Percentiles rank a stretch among this genome's conserved stretches.
phyloP scores from a whole-genome alignment of 164 flowering plant genomes.

The Magnolia officinalis region DNA sequence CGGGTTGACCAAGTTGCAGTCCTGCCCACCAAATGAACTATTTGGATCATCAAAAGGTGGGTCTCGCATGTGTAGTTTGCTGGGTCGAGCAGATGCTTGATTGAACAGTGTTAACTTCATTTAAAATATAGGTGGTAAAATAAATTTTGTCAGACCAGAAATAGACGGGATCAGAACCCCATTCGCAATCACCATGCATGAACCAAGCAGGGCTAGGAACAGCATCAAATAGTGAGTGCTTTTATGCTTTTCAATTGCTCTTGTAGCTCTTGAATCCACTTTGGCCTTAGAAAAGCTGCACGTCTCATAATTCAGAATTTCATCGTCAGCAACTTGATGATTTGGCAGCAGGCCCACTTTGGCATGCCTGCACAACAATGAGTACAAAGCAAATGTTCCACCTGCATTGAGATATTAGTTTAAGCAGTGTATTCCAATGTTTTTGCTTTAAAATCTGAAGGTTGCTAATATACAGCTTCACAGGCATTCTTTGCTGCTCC shows the following conservation, averaged over 20 bases:
- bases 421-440: not conserved
- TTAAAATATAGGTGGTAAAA: too few species aligned
- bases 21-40: too few species aligned
- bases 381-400: slow-evolving; percentile 66
- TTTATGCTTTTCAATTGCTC: slow-evolving; percentile 43
- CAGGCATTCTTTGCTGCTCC: not conserved
- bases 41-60: not conserved
- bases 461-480: not conserved
- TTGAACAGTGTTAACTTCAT: not conserved
- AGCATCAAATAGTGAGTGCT: slow-evolving; percentile 51
- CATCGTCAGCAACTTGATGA: slow-evolving; percentile 28
- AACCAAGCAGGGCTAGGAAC: slow-evolving; percentile 54
- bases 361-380: slow-evolving; percentile 62
- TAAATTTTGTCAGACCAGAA: slow-evolving; percentile 41
- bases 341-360: slow-evolving; percentile 59
- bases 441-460: not conserved
- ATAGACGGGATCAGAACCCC: slow-evolving; percentile 70
- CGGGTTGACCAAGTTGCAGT: too few species aligned
- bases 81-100: not conserved
- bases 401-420: slow-evolving; percentile 34
- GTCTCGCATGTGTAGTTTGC: not conserved
- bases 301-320: slow-evolving; percentile 27
- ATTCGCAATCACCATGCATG: slow-evolving; percentile 61
- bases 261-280: slow-evolving; percentile 44
- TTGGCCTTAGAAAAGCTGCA: slow-evolving; percentile 21